Conservation (phyloP, 2,329 filamentous ascomycete species). For the Furcasterigmium furcatum region DNA sequence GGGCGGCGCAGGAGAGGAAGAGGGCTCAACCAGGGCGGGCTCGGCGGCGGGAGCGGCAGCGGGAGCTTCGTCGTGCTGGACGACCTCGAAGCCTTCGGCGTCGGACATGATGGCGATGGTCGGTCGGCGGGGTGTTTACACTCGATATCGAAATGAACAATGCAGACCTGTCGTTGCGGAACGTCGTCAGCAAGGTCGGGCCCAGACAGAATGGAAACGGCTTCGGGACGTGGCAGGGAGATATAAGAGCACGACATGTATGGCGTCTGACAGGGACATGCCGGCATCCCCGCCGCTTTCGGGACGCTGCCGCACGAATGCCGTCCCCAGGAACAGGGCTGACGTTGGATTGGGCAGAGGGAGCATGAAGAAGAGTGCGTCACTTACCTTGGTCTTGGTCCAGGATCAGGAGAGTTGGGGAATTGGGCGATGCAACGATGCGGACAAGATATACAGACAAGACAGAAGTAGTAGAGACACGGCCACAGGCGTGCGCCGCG, state of each 20-base stretch:
- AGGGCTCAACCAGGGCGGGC: not conserved
- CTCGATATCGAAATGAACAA: not conserved
- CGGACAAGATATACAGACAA: too few species aligned
- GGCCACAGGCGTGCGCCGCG: too few species aligned
- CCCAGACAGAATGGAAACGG: not conserved
- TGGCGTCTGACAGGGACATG: not conserved
- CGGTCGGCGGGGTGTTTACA: not conserved
- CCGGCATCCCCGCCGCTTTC: not conserved
- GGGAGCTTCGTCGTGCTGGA: constrained; percentile 38
- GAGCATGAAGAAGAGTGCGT: not conserved
- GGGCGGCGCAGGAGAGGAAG: constrained; percentile 9
- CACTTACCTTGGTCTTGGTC: not conserved
- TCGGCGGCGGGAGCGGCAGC: constrained; percentile 17
- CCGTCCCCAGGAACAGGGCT: not conserved
- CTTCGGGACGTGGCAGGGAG: not conserved
- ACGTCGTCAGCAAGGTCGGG: constrained; percentile 5
- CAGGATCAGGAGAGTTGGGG: too few species aligned
- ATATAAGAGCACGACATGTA: not conserved
- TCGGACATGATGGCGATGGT: constrained; percentile 39
- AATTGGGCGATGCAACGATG: too few species aligned
- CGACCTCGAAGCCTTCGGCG: constrained; percentile 40
- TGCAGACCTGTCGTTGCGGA: not conserved
- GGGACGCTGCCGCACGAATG: not conserved
- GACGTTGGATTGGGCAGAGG: not conserved
- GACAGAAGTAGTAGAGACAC: too few species aligned